Conservation (phyloP, 768 basidiomycete species). For the Mycena rebaudengoi region DNA sequence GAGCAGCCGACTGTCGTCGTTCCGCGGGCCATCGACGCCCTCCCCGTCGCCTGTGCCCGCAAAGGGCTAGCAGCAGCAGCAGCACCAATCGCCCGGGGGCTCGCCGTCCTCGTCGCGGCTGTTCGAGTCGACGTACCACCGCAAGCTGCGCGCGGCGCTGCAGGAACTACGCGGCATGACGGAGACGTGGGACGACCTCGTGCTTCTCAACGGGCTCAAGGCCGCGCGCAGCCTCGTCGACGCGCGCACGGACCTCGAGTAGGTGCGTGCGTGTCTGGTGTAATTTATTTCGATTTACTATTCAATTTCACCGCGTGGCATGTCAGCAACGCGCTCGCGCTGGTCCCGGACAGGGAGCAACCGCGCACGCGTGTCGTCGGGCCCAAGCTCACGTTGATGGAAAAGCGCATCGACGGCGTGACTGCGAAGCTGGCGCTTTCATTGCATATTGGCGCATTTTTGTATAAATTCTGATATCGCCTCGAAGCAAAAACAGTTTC, state of each 20-base stretch:
- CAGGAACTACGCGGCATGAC: conserved; percentile 71
- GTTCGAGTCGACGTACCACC: conserved; percentile 81
- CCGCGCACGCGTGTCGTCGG: conserved; percentile 69
- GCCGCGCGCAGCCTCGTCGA: conserved; percentile 78
- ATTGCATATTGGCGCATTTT: neutral
- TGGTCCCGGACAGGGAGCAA: conserved; percentile 60
- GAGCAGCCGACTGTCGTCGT: conserved; percentile 72
- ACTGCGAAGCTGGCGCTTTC: conserved; percentile 70
- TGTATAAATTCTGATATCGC: neutral
- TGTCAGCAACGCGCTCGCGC: conserved; percentile 70
- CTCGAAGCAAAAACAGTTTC: conserved; percentile 79
- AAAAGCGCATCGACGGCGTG: conserved; percentile 67
- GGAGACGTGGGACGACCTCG: conserved; percentile 85
- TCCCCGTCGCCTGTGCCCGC: conserved; percentile 64
- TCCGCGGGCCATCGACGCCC: conserved; percentile 82
- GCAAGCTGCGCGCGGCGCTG: conserved; percentile 73
- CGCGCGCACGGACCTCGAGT: conserved; percentile 87
- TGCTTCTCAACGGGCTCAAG: conserved; percentile 81
- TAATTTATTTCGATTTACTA: neutral
- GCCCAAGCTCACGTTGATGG: conserved; percentile 75
- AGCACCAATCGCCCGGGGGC: conserved; percentile 44
- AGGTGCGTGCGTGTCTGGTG: conserved; percentile 37
- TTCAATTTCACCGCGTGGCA: conserved; percentile 16
- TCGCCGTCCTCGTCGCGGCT: conserved; percentile 55
- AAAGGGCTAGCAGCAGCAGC: conserved; percentile 49